Base-by-base conservation (phyloP, 768 basidiomycete genomes). In the Rhodotorula graminis region DNA sequence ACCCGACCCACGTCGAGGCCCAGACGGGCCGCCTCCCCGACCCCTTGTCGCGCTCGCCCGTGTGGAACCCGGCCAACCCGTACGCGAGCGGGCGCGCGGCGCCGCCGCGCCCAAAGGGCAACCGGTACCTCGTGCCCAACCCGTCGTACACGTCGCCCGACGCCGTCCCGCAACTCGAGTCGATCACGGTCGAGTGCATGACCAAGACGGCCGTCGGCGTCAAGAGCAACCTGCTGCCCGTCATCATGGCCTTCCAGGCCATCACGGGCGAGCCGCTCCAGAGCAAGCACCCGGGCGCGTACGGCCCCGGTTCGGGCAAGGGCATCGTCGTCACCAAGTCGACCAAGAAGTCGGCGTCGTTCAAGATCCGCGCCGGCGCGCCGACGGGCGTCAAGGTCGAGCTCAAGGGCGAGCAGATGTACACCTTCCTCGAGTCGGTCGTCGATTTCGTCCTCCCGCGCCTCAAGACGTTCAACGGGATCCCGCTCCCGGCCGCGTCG, bases 381-480 rank as follows among this genome's bases (percentile, higher is more conserved):
- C 92, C 95, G 0, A 83, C 89, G 29, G 93, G 92, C 71, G 92
- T 87, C 74, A 93, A 93, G 83, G 92, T 97, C 71, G 91, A 91
- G 80, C 82, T 99, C 76, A 49, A 62, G n/a, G 94, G 94, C 23
- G 88, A 90, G 61, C 87, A 89, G 76, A 97, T 98, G 94, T 97
- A 92, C 83, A 90, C 92, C 77, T 97, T 98, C 82, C 84, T 98
- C 68, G 87, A 87, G 68, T 88, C 87, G 15, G 86, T 99, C 77
- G 87, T 88, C 78, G 93, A 97, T 79, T 96, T 97, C 79, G 95
- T 99, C 70, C 83, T 97, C n/a, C 95, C 95, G 2, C 88, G 95
- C 31, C 81, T 96, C 64, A 87, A 93, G 78, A 94, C 97, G 78
- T 99, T 93, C 83, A 84, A 85, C 19, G 96, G 95, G 42, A 79